Evolutionary conservation across 345 rosid species (phyloP), one percentile per base, ranked within the genome.

Genomic region (Anastatica hierochuntica): DNA sequence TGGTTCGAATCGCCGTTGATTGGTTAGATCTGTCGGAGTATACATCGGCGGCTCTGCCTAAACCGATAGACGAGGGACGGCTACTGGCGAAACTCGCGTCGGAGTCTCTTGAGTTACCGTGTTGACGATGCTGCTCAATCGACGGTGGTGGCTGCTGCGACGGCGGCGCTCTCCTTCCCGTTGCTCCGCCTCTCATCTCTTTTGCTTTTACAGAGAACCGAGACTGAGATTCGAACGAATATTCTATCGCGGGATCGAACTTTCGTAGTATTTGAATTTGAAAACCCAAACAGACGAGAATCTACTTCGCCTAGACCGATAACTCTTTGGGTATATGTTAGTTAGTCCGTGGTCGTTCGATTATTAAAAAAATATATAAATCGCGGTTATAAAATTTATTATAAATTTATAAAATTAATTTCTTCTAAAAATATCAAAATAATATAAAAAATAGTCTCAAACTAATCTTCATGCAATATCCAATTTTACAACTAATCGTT

Each of bases 21-120:
- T 80, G 98, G 64, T 76, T 67, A 15, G 79, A 60, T 12, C 85
- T 77, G 29, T 90, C 89, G 17, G 71, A 45, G 67, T 70, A 66
- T 49, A 53, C 49, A 10, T 82, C 92, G 8, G 75, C 42, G 26
- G 75, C 52, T 14, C 90, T 76, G 41, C 83, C 79, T 49, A 72
- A 21, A 14, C 88, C 88, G 47, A 72, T 15, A 9, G 87, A 79
- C 2, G 98, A 90, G 0, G 95, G 98, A 4, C 85, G 95, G 64
- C 94, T 81, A 61, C 98, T 87, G 8, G 90, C 84, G 41, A 82
- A 82, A 49, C 95, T 87, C n/a, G 81, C 90, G 67, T 87, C 98
- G 56, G 98, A 90, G 60, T 87, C 95, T n/a, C 98, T 79, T 2
- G 83, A 70, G 41, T 49, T 70, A 3, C 9, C 16, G 10, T 13